These are phyloP conservation scores for Fagus sylvatica DNA, from an alignment of 306 rosid genomes.

Conservation along the genomic window DNA sequence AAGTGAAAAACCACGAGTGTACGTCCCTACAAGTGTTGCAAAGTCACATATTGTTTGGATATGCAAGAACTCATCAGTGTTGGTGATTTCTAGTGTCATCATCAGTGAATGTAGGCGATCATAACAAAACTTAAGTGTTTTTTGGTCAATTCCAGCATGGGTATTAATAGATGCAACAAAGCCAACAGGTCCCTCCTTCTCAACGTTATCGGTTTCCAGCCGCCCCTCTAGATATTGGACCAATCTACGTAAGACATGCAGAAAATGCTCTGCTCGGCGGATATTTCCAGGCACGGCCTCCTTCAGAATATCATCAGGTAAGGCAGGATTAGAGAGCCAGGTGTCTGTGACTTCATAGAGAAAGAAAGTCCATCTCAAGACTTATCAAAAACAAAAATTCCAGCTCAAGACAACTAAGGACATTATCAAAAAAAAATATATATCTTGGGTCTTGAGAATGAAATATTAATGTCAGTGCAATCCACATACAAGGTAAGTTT, in stretches of 20 bases:
- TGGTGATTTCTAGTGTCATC: slow-evolving; percentile 90
- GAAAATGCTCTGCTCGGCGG: slow-evolving; percentile 85
- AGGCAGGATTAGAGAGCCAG: slow-evolving; percentile 92
- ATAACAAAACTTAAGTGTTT: slow-evolving; percentile 85
- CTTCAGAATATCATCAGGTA: slow-evolving; percentile 91
- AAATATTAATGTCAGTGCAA: slow-evolving; percentile 7
- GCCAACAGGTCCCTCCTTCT: slow-evolving; percentile 78
- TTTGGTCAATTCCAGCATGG: slow-evolving; percentile 94
- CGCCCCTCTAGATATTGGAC: slow-evolving; percentile 92
- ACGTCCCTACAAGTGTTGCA: slow-evolving; percentile 95
- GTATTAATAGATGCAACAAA: slow-evolving; percentile 63
- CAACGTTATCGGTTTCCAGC: slow-evolving; percentile 85
- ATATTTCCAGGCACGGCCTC: slow-evolving; percentile 99
- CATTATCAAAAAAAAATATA: background rate
- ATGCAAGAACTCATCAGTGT: slow-evolving; percentile 90
- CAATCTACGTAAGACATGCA: slow-evolving; percentile 78
- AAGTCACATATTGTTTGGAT: slow-evolving; percentile 92
- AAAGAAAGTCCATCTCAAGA: slow-evolving; percentile 22
- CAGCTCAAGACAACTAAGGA: slow-evolving; percentile 11
- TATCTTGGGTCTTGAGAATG: slow-evolving; percentile 1
- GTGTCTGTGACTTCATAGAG: slow-evolving; percentile 59
- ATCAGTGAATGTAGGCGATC: slow-evolving; percentile 94
- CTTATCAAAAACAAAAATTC: too few relatives aligned
- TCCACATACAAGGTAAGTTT: slow-evolving; percentile 65
- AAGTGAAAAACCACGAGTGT: slow-evolving; percentile 85